Percentiles rank a stretch among this genome's conserved stretches.
phyloP scores from a whole-genome alignment of 2,329 filamentous ascomycete genomes.

The Thelonectria rubi region DNA sequence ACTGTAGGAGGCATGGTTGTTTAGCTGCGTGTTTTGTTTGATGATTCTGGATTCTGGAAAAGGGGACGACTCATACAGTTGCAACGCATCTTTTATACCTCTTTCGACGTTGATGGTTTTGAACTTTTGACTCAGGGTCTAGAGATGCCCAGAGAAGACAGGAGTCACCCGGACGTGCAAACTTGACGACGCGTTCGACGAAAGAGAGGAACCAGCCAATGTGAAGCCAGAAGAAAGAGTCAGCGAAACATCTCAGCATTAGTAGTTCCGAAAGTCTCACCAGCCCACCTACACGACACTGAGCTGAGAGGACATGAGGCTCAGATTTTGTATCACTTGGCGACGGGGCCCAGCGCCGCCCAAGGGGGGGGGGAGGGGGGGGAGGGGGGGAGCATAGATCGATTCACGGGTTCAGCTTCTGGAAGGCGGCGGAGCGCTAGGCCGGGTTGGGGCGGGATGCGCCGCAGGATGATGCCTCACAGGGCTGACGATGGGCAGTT shows the following conservation, averaged over 20 bases:
- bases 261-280: background rate
- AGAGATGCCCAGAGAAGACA: too few relatives aligned
- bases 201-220: too few relatives aligned
- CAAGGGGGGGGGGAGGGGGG: too few relatives aligned
- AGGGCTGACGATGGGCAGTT: background rate
- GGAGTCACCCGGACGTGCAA: too few relatives aligned
- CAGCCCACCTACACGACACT: background rate
- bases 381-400: background rate
- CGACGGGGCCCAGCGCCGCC: background rate
- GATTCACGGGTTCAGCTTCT: too few relatives aligned
- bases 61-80: background rate
- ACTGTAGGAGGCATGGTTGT: constrained; percentile 13
- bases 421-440: too few relatives aligned
- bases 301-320: background rate
- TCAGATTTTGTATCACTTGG: background rate
- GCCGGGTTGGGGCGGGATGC: background rate
- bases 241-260: too few relatives aligned
- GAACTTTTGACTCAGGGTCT: too few relatives aligned
- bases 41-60: background rate
- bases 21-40: background rate
- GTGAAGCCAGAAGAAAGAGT: too few relatives aligned
- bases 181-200: too few relatives aligned
- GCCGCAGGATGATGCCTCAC: background rate
- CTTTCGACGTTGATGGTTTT: too few relatives aligned
- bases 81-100: background rate